Percentiles rank a stretch among this genome's conserved stretches.
phyloP scores from a whole-genome alignment of 2,329 filamentous ascomycete species.

The Colletotrichum navitas region DNA sequence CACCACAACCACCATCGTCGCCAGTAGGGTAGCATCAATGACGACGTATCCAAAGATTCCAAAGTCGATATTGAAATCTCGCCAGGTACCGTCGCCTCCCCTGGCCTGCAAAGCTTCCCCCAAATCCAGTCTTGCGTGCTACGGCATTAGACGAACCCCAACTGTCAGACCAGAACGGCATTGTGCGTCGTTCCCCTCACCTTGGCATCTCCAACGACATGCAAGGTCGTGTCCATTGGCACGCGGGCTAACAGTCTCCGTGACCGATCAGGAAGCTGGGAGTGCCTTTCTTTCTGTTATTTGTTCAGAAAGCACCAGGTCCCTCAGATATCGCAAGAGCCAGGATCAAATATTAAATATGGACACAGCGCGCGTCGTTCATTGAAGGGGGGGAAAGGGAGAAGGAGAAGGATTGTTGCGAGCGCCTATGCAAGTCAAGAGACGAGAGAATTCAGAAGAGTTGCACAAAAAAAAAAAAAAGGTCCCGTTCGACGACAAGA shows the following conservation, averaged over 20 bases:
- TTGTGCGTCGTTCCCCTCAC: neutral
- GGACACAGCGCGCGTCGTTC: neutral
- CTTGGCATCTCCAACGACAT: slow-evolving; percentile 33
- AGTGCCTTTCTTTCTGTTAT: no score
- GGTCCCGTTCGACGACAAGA: neutral
- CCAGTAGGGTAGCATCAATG: neutral
- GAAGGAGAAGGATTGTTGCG: neutral
- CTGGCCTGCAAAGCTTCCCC: neutral
- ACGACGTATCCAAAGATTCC: neutral
- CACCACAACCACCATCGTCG: neutral
- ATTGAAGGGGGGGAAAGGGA: no score
- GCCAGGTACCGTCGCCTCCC: slow-evolving; percentile 29
- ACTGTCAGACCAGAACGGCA: slow-evolving; percentile 24
- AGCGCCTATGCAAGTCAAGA: neutral
- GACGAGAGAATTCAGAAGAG: no score
- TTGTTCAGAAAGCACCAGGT: no score
- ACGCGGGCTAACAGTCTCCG: slow-evolving; percentile 37
- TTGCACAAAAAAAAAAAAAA: no score
- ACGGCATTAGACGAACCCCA: slow-evolving; percentile 30
- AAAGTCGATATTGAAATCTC: neutral
- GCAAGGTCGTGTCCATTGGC: slow-evolving; percentile 15
- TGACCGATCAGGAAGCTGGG: slow-evolving; percentile 23
- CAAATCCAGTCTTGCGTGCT: neutral
- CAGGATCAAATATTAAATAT: slow-evolving; percentile 26
- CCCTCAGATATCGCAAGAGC: neutral